These are phyloP conservation scores for Hansenula anomala DNA, from an alignment of 1,139 yeast genomes.

Conservation along the genomic window DNA sequence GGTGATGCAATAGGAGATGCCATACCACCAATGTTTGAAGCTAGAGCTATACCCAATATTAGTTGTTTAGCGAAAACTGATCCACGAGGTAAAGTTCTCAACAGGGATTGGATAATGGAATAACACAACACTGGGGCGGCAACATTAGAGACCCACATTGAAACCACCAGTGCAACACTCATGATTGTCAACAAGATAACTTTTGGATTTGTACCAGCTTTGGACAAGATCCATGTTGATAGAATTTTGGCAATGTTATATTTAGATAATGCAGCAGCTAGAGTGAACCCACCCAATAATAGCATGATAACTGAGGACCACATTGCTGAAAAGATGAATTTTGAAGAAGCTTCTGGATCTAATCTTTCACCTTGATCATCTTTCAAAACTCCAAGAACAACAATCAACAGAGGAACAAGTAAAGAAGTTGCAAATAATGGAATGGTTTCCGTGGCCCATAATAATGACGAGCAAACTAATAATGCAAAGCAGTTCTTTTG, in stretches of 20 bases:
- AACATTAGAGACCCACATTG: slow-evolving; percentile 96
- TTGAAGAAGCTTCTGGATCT: slow-evolving; percentile 65
- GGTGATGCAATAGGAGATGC: slow-evolving; percentile 96
- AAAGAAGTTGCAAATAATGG: slow-evolving; percentile 85
- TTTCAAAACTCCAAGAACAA: slow-evolving; percentile 66
- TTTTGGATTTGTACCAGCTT: slow-evolving; percentile 84
- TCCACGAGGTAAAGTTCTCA: slow-evolving; percentile 75
- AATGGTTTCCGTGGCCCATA: slow-evolving; percentile 93
- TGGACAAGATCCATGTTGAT: slow-evolving; percentile 73
- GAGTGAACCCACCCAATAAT: slow-evolving; percentile 85
- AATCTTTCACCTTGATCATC: slow-evolving; percentile 47
- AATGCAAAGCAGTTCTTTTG: slow-evolving; percentile 84
- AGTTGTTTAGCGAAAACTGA: slow-evolving; percentile 78
- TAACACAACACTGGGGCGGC: slow-evolving; percentile 94
- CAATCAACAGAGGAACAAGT: slow-evolving; percentile 74
- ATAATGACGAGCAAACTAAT: slow-evolving; percentile 67
- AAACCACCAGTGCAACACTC: slow-evolving; percentile 78
- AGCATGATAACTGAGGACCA: slow-evolving; percentile 93
- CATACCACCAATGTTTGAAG: slow-evolving; percentile 94
- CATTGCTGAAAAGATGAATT: slow-evolving; percentile 77
- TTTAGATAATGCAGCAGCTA: slow-evolving; percentile 91
- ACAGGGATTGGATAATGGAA: slow-evolving; percentile 83
- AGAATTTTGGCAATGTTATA: slow-evolving; percentile 82
- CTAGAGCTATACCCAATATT: slow-evolving; percentile 84
- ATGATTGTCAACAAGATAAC: slow-evolving; percentile 72